A percentile compares a stretch with the other conserved stretches of the same genome.
Conservation (phyloP, 805 yeast genomes). For the Candida fluviatilis region DNA sequence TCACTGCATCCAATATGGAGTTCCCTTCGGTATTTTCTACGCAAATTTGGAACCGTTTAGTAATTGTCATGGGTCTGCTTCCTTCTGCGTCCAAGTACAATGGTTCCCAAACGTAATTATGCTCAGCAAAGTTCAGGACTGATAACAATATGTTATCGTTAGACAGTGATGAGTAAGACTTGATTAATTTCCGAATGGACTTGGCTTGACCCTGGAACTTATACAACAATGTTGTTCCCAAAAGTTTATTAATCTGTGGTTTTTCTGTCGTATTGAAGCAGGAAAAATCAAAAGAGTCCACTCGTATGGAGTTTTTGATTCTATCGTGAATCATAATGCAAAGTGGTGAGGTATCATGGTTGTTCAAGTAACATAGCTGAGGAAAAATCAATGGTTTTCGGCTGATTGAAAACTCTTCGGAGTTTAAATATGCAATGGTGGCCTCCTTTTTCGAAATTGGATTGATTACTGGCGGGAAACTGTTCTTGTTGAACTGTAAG, state of each 20-base stretch:
- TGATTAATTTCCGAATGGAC: conserved; percentile 61
- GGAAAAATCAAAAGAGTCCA: conserved; percentile 16
- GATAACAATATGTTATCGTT: conserved; percentile 30
- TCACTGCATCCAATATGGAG: conserved; percentile 26
- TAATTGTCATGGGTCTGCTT: conserved; percentile 20
- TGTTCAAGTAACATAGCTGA: conserved; percentile 9
- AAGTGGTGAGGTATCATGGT: conserved; percentile 8
- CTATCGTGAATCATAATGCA: conserved; percentile 34
- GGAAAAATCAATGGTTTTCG: conserved; percentile 16
- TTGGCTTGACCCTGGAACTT: conserved; percentile 84
- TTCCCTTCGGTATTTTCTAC: conserved; percentile 10
- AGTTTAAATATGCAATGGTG: conserved; percentile 8
- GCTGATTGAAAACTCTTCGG: conserved; percentile 11
- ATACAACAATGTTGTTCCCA: conserved; percentile 23
- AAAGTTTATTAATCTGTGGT: not conserved
- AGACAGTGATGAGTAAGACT: conserved; percentile 44
- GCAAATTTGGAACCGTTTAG: conserved; percentile 31
- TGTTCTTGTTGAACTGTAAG: conserved; percentile 9
- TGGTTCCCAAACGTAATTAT: conserved; percentile 43
- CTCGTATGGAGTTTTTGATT: conserved; percentile 29
- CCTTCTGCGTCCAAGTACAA: conserved; percentile 16
- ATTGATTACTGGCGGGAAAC: conserved; percentile 10
- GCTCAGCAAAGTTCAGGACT: conserved; percentile 32
- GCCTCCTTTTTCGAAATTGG: not conserved
- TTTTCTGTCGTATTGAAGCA: conserved; percentile 5